Conservation (phyloP, 768 basidiomycete genomes). For the Phaffia australis region DNA sequence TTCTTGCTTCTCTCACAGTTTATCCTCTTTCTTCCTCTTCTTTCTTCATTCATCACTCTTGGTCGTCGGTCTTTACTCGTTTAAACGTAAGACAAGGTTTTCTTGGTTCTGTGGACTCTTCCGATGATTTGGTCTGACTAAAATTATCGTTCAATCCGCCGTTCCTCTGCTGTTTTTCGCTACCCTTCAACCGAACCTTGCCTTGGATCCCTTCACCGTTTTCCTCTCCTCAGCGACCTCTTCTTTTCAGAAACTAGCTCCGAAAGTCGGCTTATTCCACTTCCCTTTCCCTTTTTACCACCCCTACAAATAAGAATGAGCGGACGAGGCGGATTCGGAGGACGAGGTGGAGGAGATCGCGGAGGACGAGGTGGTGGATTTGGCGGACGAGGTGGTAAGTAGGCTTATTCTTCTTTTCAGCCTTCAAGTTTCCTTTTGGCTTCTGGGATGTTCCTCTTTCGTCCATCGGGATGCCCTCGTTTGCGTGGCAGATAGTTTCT, state of each 20-base stretch:
- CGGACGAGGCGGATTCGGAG: slow-evolving; percentile 31
- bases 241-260: neutral
- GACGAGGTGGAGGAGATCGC: slow-evolving; percentile 27
- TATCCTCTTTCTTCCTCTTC: neutral
- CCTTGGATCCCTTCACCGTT: neutral
- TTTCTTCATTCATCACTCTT: neutral
- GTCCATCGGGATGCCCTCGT: neutral
- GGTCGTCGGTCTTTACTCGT: neutral
- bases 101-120: neutral
- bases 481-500: neutral
- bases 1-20: neutral
- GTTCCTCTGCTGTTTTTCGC: neutral
- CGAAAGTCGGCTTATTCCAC: neutral
- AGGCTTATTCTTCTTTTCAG: slow-evolving; percentile 2
- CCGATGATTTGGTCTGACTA: neutral
- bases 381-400: slow-evolving; percentile 24
- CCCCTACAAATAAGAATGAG: slow-evolving; percentile 21
- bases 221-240: neutral
- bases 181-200: neutral
- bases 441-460: slow-evolving; percentile 24
- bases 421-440: neutral
- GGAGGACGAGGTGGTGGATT: slow-evolving; percentile 25
- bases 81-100: neutral
- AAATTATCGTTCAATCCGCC: neutral
- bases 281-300: neutral